Evolutionary conservation across 768 basidiomycete genomes (phyloP), one percentile per base, ranked within the genome.

Genomic region (Kwoniella dendrophila): DNA sequence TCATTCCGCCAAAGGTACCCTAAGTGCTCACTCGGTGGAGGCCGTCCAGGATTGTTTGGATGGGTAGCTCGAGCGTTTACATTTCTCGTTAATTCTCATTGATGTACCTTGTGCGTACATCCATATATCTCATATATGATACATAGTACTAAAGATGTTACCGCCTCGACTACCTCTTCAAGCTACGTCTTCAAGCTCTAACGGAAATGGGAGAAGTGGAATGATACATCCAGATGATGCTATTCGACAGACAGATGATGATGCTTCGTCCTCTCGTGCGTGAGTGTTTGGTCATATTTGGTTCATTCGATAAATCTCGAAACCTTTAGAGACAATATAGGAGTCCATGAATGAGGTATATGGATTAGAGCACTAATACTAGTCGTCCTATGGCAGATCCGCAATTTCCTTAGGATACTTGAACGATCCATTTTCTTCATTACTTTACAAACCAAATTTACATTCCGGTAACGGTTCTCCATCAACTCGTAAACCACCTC

Each of bases 381-480:
- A 6, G 16, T n/a, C 7, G 6, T 29, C 41, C 32, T 44, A 14
- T 22, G 18, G 24, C 54, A 79, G 78, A 22, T 96, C 92, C n/a
- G 92, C 94, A 16, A 86, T 87, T 6, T 84, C 84, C 59, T 87
- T 87, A 67, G 83, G 84, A n/a, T 97, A 98, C 75, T 79, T 96
- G 22, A 59, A 80, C 4, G 94, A 96, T 77, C 86, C 88, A 4
- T 96, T 84, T 77, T 84, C 90, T 56, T 78, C 81, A 4, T 73
- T 83, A 52, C 82, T 97, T 58, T 84, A 93, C 50, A 85, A 87
- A 34, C 84, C 88, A 12, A 22, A 8, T 0, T 41, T 2, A 86
- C 84, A 54, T 83, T 84, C 1, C 58, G 78, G 2, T 83, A 88
- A 1, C 40, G 40, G 51, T 4, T 10, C 43, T 27, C 34, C 57